These are phyloP conservation scores for Macrolepiota fuliginosa DNA, from an alignment of 768 basidiomycete genomes.

Conservation along the genomic window DNA sequence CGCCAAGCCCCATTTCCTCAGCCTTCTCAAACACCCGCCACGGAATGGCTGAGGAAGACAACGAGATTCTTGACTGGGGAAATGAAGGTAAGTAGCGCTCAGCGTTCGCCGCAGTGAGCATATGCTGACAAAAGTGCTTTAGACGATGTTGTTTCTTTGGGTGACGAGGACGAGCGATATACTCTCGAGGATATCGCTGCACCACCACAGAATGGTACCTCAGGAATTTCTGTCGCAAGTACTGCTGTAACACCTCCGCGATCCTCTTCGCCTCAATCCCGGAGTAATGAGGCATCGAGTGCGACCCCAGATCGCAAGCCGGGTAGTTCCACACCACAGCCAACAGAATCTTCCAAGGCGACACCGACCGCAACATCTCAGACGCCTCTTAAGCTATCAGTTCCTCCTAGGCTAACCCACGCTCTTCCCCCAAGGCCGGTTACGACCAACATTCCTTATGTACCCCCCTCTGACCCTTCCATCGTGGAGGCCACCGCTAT, in stretches of 20 bases:
- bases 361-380: slow-evolving; percentile 22
- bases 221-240: background rate
- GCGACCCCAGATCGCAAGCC: background rate
- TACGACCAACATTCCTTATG: slow-evolving; percentile 45
- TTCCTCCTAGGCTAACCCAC: slow-evolving; percentile 51
- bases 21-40: slow-evolving; percentile 18
- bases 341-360: slow-evolving; percentile 15
- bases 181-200: slow-evolving; percentile 21
- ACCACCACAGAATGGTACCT: slow-evolving; percentile 8
- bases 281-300: background rate
- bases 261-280: background rate
- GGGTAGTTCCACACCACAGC: background rate
- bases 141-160: slow-evolving; percentile 65
- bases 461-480: slow-evolving; percentile 54
- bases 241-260: background rate
- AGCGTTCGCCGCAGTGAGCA: slow-evolving; percentile 14
- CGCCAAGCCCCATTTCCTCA: slow-evolving; percentile 12
- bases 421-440: slow-evolving; percentile 69
- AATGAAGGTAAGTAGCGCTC: slow-evolving; percentile 42
- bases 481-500: slow-evolving; percentile 63
- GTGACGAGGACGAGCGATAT: slow-evolving; percentile 67
- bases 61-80: slow-evolving; percentile 70
- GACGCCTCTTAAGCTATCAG: slow-evolving; percentile 18
- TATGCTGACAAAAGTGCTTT: slow-evolving; percentile 48
- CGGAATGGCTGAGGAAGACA: slow-evolving; percentile 65